phyloP scores from a whole-genome alignment of 2,329 filamentous ascomycete species.

The Peltaster fructicola region DNA sequence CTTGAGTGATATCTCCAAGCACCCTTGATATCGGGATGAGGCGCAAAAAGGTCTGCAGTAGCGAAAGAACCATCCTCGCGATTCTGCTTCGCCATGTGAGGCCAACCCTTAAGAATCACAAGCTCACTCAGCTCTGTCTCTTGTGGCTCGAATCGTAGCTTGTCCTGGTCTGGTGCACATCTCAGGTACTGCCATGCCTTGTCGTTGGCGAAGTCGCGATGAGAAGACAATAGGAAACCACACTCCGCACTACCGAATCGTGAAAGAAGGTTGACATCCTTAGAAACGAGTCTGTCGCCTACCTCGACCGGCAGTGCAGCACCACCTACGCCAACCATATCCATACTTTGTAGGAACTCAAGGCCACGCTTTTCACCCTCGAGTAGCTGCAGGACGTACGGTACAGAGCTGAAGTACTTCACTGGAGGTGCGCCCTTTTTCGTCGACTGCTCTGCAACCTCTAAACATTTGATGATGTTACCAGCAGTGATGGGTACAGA shows the following conservation, averaged over 20 bases:
- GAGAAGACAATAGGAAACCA: constrained; percentile 46
- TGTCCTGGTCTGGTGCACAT: constrained; percentile 14
- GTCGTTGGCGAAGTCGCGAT: constrained; percentile 36
- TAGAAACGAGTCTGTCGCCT: constrained; percentile 35
- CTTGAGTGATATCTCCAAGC: constrained; percentile 47
- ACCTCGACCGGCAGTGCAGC: constrained; percentile 37
- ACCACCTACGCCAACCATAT: constrained; percentile 46
- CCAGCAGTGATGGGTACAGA: constrained; percentile 36
- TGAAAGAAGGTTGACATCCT: constrained; percentile 39
- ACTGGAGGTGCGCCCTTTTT: constrained; percentile 19
- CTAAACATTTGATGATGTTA: constrained; percentile 34
- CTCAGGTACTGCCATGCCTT: constrained; percentile 45
- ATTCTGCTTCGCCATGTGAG: constrained; percentile 41
- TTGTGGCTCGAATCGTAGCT: constrained; percentile 30
- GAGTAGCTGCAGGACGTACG: constrained; percentile 39
- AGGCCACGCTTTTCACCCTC: constrained; percentile 27
- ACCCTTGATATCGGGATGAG: constrained; percentile 31
- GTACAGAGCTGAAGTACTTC: constrained; percentile 45
- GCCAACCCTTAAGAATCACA: constrained; percentile 39
- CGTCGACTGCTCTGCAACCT: constrained; percentile 15
- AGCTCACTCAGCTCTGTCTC: constrained; percentile 33
- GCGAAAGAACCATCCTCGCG: constrained; percentile 42
- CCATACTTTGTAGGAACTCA: constrained; percentile 31
- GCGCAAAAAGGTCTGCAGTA: constrained; percentile 44
- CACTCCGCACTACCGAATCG: constrained; percentile 50